These are phyloP conservation scores for Haplosporangium gracile DNA, from an alignment of 192 early-diverging fungal genomes.

Conservation along the genomic window DNA sequence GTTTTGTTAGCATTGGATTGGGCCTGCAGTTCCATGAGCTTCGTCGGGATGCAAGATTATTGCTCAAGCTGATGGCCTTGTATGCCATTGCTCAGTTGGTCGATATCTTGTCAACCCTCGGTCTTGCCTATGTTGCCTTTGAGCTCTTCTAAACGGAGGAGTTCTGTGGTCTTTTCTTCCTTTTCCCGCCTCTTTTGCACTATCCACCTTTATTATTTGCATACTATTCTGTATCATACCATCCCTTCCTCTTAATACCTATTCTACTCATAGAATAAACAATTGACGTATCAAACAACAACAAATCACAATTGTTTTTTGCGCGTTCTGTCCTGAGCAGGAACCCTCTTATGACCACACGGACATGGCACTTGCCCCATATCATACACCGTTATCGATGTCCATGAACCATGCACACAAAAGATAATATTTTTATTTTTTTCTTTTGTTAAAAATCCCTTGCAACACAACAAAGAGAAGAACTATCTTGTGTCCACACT, in stretches of 20 bases:
- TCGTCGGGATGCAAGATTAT: slow-evolving; percentile 50
- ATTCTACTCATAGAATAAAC: too few species aligned
- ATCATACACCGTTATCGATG: too few species aligned
- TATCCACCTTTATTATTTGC: not conserved
- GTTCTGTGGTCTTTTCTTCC: not conserved
- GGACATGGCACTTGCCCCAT: too few species aligned
- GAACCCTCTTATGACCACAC: too few species aligned
- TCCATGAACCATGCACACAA: too few species aligned
- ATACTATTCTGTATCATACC: not conserved
- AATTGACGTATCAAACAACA: too few species aligned
- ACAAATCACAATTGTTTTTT: too few species aligned
- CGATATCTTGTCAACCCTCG: slow-evolving; percentile 60
- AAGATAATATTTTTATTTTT: too few species aligned
- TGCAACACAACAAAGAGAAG: too few species aligned
- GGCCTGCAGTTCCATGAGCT: slow-evolving; percentile 66
- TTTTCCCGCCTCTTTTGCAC: not conserved
- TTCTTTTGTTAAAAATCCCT: too few species aligned
- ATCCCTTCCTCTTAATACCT: not conserved
- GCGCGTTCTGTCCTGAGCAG: too few species aligned
- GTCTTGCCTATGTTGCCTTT: slow-evolving; percentile 63
- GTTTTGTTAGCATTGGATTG: slow-evolving; percentile 66
- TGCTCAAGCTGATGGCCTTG: slow-evolving; percentile 60
- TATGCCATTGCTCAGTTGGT: slow-evolving; percentile 64
- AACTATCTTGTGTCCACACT: too few species aligned
- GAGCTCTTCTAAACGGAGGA: slow-evolving; percentile 41